phyloP scores from a whole-genome alignment of 2,329 filamentous ascomycete genomes.

The Xylariaceae sp. region DNA sequence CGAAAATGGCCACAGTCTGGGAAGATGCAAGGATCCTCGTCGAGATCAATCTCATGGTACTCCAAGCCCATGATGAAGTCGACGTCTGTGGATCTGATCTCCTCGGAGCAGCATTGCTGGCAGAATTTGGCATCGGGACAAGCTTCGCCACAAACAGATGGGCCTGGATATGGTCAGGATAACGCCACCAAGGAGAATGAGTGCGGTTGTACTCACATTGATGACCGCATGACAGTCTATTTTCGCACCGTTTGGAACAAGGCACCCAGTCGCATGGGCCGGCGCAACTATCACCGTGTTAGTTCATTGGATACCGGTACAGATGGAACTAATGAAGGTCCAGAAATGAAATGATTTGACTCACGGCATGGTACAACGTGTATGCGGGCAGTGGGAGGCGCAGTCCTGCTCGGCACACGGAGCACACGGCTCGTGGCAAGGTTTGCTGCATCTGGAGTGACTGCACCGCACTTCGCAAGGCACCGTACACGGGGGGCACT shows the following conservation, averaged over 20 bases:
- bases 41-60: slow-evolving; percentile 51
- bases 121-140: slow-evolving; percentile 50
- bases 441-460: slow-evolving; percentile 47
- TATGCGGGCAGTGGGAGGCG: slow-evolving; percentile 47
- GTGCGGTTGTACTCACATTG: slow-evolving; percentile 35
- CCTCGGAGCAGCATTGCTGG: slow-evolving; percentile 42
- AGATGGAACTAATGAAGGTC: too few relatives aligned
- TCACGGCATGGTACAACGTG: slow-evolving; percentile 16
- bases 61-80: slow-evolving; percentile 41
- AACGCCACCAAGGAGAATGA: background rate
- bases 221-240: slow-evolving; percentile 50
- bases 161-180: slow-evolving; percentile 6
- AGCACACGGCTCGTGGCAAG: slow-evolving; percentile 52
- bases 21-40: slow-evolving; percentile 55
- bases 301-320: too few relatives aligned
- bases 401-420: slow-evolving; percentile 52
- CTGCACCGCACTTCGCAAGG: slow-evolving; percentile 49
- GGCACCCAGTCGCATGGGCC: slow-evolving; percentile 61
- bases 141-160: slow-evolving; percentile 53
- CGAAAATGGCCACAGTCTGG: slow-evolving; percentile 57
- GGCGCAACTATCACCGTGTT: slow-evolving; percentile 36
- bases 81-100: slow-evolving; percentile 39
- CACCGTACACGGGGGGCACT: slow-evolving; percentile 39
- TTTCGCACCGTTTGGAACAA: slow-evolving; percentile 52
- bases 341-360: too few relatives aligned